These are phyloP conservation scores for Phytopythium cucurbitacearum DNA, from an alignment of 352 stramenopile species.

Conservation along the genomic window DNA sequence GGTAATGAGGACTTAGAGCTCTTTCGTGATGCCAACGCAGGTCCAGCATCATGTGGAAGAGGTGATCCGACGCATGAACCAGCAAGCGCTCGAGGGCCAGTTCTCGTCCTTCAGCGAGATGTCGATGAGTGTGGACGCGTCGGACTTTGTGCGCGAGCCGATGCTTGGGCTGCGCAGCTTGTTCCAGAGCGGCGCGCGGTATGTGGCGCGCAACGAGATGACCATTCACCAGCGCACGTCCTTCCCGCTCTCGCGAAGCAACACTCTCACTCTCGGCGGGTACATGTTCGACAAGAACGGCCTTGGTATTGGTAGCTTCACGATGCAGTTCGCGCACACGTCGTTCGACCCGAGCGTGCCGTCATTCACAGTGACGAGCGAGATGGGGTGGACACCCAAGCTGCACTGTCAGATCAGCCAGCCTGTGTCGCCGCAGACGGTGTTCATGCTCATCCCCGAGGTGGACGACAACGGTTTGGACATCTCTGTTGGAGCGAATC, in stretches of 20 bases:
- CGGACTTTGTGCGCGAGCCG: conserved; percentile 57
- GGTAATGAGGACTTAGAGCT: not conserved
- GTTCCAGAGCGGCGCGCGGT: conserved; percentile 38
- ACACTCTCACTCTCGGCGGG: conserved; percentile 65
- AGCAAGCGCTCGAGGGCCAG: conserved; percentile 64
- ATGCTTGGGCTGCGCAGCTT: conserved; percentile 54
- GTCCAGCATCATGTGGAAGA: conserved; percentile 50
- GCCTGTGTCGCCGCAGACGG: conserved; percentile 61
- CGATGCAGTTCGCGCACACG: conserved; percentile 54
- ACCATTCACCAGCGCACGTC: conserved; percentile 73
- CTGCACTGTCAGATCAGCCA: conserved; percentile 71
- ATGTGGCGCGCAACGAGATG: conserved; percentile 68
- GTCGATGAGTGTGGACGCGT: conserved; percentile 75
- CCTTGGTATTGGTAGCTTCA: conserved; percentile 69
- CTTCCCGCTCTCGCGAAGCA: conserved; percentile 52
- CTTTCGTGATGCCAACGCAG: conserved; percentile 5
- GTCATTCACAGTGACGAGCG: conserved; percentile 56
- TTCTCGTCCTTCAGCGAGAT: conserved; percentile 83
- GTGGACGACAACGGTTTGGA: conserved; percentile 68
- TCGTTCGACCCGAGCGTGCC: conserved; percentile 59
- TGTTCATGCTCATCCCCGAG: conserved; percentile 72
- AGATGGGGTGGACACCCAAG: conserved; percentile 77
- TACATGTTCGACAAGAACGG: conserved; percentile 83
- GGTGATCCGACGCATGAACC: conserved; percentile 56
- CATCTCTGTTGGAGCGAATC: conserved; percentile 67